Percentiles rank a stretch among this genome's conserved stretches.
phyloP scores from a whole-genome alignment of 2,329 filamentous ascomycete genomes.

The Trichoderma guizhouense region DNA sequence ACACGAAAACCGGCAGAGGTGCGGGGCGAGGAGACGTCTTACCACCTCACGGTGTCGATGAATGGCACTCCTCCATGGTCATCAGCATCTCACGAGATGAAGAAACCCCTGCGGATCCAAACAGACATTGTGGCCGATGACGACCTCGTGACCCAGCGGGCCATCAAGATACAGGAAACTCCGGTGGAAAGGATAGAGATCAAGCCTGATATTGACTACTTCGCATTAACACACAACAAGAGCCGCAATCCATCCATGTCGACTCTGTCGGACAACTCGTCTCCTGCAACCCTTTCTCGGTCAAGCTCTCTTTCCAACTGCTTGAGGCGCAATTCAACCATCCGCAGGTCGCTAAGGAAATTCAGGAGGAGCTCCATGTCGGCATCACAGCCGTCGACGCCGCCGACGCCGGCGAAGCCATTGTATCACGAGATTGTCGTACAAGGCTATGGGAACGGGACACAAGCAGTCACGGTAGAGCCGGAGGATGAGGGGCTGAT shows the following conservation, averaged over 20 bases:
- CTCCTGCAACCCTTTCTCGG: constrained; percentile 23
- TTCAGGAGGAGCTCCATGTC: constrained; percentile 27
- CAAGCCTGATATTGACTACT: constrained; percentile 56
- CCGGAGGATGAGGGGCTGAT: not conserved
- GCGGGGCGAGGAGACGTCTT: constrained; percentile 53
- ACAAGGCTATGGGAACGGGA: constrained; percentile 53
- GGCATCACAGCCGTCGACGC: constrained; percentile 20
- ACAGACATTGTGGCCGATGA: constrained; percentile 26
- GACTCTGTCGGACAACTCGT: constrained; percentile 22
- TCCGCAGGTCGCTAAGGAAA: constrained; percentile 34
- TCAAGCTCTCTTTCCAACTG: constrained; percentile 32
- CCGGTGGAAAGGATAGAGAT: constrained; percentile 38
- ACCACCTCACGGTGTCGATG: constrained; percentile 49
- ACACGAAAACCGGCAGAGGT: constrained; percentile 61
- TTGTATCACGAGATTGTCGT: constrained; percentile 51
- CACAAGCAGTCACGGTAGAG: constrained; percentile 36
- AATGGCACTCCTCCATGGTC: constrained; percentile 46
- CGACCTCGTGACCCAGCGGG: constrained; percentile 13
- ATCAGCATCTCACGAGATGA: constrained; percentile 33
- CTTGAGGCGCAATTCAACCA: constrained; percentile 33
- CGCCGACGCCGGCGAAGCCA: constrained; percentile 21
- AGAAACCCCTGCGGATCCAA: constrained; percentile 27
- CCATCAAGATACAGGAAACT: constrained; percentile 14
- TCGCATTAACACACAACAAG: constrained; percentile 42
- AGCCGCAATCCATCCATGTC: constrained; percentile 18